phyloP scores from a whole-genome alignment of 345 rosid species.

The Eucalyptus cloeziana region DNA sequence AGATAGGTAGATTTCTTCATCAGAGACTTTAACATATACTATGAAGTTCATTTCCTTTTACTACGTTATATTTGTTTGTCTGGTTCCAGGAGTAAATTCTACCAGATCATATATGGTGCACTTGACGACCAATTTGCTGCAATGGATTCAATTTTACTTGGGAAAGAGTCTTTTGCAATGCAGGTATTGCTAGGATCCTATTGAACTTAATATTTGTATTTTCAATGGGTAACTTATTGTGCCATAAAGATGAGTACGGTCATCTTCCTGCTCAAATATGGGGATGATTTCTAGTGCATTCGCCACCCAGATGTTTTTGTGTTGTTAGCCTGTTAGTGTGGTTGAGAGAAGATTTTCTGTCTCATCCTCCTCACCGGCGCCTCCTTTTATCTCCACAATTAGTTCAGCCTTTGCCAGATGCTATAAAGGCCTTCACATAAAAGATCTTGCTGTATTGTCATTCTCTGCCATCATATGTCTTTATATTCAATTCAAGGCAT shows the following conservation, averaged over 20 bases:
- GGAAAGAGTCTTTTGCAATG: conserved; percentile 65
- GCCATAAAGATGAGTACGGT: background rate
- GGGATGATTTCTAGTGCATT: background rate
- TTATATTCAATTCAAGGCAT: background rate
- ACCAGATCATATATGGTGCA: conserved; percentile 55
- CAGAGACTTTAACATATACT: background rate
- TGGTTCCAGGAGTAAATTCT: conserved; percentile 63
- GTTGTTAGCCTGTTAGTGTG: background rate
- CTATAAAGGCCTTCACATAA: background rate
- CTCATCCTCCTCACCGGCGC: background rate
- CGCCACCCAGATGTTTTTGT: background rate
- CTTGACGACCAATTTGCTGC: conserved; percentile 85
- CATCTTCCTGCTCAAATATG: background rate
- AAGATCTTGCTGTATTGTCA: background rate
- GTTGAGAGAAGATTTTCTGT: background rate
- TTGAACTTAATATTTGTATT: background rate
- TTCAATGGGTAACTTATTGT: background rate
- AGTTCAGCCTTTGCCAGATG: background rate
- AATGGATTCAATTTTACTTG: conserved; percentile 68
- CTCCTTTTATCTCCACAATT: background rate
- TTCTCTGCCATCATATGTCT: background rate
- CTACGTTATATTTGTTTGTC: background rate
- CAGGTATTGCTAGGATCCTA: conserved; percentile 28
- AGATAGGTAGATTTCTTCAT: conserved; percentile 28
- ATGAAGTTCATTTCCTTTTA: background rate